A percentile compares a stretch with the other conserved stretches of the same genome.
Evolutionary conservation across 352 stramenopile genomes (phyloP).

Genomic region (Phytophthora multivora): DNA sequence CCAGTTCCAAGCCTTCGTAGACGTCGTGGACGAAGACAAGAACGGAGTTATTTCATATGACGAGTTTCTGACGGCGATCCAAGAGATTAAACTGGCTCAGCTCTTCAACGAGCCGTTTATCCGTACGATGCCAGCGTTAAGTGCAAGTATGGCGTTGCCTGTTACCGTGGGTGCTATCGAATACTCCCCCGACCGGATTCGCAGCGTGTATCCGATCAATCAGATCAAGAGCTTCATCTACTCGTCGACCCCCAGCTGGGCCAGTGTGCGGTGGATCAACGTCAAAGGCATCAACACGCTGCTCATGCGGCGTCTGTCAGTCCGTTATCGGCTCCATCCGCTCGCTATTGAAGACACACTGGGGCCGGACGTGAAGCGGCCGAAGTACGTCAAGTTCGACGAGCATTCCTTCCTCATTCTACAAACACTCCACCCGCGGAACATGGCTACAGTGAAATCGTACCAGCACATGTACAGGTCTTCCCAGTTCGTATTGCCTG

Average conservation of each 20-base stretch:
- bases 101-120: conserved; percentile 74
- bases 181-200: conserved; percentile 75
- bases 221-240: conserved; percentile 84
- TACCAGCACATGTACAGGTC: conserved; percentile 74
- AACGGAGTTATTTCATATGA: conserved; percentile 82
- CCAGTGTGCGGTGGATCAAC: conserved; percentile 81
- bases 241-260: conserved; percentile 71
- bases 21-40: conserved; percentile 77
- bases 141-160: conserved; percentile 7
- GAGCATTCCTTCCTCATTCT: conserved; percentile 79
- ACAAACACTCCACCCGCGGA: conserved; percentile 53
- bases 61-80: conserved; percentile 82
- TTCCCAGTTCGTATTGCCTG: conserved; percentile 51
- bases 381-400: conserved; percentile 87
- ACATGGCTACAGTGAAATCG: conserved; percentile 50
- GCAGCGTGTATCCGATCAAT: conserved; percentile 66
- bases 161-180: conserved; percentile 62
- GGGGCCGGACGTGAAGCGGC: conserved; percentile 67
- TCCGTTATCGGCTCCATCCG: conserved; percentile 83
- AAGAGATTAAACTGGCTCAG: conserved; percentile 88
- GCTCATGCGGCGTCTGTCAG: conserved; percentile 65
- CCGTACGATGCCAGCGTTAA: conserved; percentile 32
- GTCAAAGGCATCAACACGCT: conserved; percentile 64
- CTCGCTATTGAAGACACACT: conserved; percentile 81
- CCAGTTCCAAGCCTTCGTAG: conserved; percentile 70